Evolutionary conservation across 2,329 filamentous ascomycete genomes (phyloP).

Genomic region (Colletotrichum lupini): DNA sequence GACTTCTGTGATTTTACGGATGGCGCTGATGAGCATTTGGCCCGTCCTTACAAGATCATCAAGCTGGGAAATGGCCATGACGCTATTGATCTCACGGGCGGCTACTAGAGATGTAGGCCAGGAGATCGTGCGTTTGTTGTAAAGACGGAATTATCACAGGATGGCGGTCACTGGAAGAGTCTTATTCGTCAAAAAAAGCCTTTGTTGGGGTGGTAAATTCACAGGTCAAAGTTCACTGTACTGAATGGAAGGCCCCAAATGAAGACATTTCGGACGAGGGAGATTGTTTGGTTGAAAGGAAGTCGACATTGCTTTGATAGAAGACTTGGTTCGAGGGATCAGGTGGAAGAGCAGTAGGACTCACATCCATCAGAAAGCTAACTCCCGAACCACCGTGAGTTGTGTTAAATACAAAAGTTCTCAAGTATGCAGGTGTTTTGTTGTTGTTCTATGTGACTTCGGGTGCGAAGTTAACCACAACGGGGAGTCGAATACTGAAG

Average conservation of each 20-base stretch:
- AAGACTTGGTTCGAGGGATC: not conserved
- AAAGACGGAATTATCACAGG: not conserved
- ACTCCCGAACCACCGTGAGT: not conserved
- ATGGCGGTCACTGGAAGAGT: not conserved
- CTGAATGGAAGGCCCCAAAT: not conserved
- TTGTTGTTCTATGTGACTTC: not conserved
- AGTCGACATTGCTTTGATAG: not conserved
- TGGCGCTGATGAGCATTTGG: conserved; percentile 13
- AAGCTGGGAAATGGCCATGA: conserved; percentile 23
- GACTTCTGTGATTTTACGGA: conserved; percentile 42
- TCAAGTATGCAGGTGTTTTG: not conserved
- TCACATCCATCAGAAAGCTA: not conserved
- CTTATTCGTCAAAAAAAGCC: not conserved
- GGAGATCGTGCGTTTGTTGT: not conserved
- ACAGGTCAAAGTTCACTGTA: not conserved
- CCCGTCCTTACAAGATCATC: conserved; percentile 22
- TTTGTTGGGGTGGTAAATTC: not conserved
- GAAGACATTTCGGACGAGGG: no score
- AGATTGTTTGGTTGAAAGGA: not conserved
- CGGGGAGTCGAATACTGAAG: not conserved
- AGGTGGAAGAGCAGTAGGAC: not conserved
- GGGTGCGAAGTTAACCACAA: not conserved
- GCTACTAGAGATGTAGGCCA: conserved; percentile 10
- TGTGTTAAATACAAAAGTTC: not conserved
- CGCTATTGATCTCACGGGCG: conserved; percentile 32